Conservation (phyloP, 106 monocot species). For the Dioscorea zingiberensis region DNA sequence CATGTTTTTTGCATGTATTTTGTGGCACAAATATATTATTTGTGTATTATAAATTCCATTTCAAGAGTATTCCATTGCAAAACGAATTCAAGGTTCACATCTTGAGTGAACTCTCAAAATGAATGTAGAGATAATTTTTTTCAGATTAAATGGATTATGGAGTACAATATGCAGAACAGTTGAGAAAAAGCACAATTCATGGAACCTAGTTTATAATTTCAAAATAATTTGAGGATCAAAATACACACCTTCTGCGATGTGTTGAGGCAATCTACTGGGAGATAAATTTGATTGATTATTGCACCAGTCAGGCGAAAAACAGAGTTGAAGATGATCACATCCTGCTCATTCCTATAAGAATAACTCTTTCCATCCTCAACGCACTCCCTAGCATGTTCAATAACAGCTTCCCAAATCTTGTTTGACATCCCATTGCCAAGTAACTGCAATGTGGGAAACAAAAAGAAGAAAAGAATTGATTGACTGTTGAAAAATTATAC, state of each 20-base stretch:
- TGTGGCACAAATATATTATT: too few relatives aligned
- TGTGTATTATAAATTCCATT: too few relatives aligned
- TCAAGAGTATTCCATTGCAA: too few relatives aligned
- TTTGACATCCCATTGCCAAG: constrained; percentile 84
- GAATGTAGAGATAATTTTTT: too few relatives aligned
- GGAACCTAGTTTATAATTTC: not conserved
- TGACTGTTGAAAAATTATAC: not conserved
- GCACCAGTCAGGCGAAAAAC: constrained; percentile 55
- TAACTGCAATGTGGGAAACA: constrained; percentile 32
- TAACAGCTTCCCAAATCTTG: constrained; percentile 77
- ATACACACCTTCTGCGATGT: constrained; percentile 47
- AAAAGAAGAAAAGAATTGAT: not conserved
- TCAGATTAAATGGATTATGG: too few relatives aligned
- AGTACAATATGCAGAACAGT: too few relatives aligned
- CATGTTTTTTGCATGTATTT: too few relatives aligned
- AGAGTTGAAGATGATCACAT: constrained; percentile 54
- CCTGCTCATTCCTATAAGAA: constrained; percentile 28
- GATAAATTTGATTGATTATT: constrained; percentile 29
- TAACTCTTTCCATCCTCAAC: constrained; percentile 33
- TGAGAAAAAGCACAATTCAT: not conserved
- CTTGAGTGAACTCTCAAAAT: too few relatives aligned
- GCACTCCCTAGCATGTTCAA: constrained; percentile 75
- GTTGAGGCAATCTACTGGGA: constrained; percentile 28
- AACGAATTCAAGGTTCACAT: too few relatives aligned
- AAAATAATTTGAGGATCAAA: not conserved